A percentile compares a stretch with the other conserved stretches of the same genome.
Evolutionary conservation across 2,329 filamentous ascomycete genomes (phyloP).

Genomic region (Orbilia javanica): DNA sequence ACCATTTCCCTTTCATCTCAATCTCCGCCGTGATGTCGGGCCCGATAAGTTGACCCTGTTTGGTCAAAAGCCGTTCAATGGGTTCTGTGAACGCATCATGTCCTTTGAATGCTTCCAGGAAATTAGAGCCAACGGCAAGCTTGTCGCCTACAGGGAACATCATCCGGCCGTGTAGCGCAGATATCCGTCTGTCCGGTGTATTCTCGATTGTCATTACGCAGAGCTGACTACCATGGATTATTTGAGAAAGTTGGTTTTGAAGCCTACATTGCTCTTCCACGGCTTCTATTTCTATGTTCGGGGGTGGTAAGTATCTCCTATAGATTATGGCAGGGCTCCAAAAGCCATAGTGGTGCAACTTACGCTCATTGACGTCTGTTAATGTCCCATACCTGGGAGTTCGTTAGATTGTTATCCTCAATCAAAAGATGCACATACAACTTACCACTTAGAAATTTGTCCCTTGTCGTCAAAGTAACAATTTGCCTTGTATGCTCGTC

Average conservation of each 20-base stretch:
- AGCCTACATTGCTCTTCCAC: constrained; percentile 49
- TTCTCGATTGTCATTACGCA: constrained; percentile 58
- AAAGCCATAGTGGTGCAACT: constrained; percentile 1
- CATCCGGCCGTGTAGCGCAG: constrained; percentile 43
- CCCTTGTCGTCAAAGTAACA: constrained; percentile 36
- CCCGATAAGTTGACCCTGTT: constrained; percentile 39
- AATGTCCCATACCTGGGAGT: constrained; percentile 53
- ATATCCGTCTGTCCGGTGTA: constrained; percentile 48
- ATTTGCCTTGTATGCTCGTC: constrained; percentile 39
- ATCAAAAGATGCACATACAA: neutral
- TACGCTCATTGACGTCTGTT: constrained; percentile 54
- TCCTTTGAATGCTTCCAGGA: constrained; percentile 51
- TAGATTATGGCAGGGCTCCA: neutral
- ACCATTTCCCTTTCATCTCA: constrained; percentile 56
- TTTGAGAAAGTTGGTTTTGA: constrained; percentile 36
- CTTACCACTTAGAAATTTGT: constrained; percentile 39
- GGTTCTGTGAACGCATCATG: constrained; percentile 47
- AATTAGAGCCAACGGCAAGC: constrained; percentile 46
- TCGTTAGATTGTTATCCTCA: neutral
- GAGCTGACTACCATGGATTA: constrained; percentile 45
- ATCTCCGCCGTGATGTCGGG: constrained; percentile 49
- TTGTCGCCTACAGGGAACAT: constrained; percentile 54
- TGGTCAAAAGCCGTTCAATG: constrained; percentile 42
- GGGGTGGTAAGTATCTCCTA: constrained; percentile 4
- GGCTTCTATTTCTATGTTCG: constrained; percentile 48